These are phyloP conservation scores for Coccomyxa subellipsoidea DNA, from an alignment of 163 green algal genomes.

Conservation along the genomic window DNA sequence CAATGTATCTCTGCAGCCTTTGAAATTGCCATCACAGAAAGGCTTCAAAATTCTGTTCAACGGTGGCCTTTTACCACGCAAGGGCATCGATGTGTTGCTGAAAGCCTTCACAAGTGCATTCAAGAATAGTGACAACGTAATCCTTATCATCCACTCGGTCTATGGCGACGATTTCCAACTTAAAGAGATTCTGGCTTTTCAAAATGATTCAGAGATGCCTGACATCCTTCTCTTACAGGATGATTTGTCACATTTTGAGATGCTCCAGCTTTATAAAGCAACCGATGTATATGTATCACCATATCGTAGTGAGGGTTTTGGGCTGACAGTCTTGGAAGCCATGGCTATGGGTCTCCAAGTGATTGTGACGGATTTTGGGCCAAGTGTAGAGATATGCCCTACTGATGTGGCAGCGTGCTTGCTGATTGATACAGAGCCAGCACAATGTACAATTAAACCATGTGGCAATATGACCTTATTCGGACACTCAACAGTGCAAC, in stretches of 20 bases:
- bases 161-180: neutral
- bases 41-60: neutral
- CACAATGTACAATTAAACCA: neutral
- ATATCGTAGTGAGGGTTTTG: neutral
- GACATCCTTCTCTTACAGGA: neutral
- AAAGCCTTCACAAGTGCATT: neutral
- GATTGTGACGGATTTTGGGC: neutral
- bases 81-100: neutral
- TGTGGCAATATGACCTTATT: neutral
- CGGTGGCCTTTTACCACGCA: neutral
- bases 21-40: neutral
- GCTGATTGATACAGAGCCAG: neutral
- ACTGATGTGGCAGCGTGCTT: neutral
- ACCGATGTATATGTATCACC: neutral
- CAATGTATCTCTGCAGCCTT: neutral
- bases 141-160: neutral
- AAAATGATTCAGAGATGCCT: neutral
- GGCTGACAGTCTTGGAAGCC: neutral
- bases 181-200: neutral
- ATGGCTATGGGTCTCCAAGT: neutral
- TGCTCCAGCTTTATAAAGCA: neutral
- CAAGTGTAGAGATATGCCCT: neutral
- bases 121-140: neutral
- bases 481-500: neutral
- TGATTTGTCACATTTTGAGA: neutral